Evolutionary conservation across 2,329 filamentous ascomycete genomes (phyloP), one percentile per base, ranked within the genome.

Genomic region (Zasmidium citrigriseum): DNA sequence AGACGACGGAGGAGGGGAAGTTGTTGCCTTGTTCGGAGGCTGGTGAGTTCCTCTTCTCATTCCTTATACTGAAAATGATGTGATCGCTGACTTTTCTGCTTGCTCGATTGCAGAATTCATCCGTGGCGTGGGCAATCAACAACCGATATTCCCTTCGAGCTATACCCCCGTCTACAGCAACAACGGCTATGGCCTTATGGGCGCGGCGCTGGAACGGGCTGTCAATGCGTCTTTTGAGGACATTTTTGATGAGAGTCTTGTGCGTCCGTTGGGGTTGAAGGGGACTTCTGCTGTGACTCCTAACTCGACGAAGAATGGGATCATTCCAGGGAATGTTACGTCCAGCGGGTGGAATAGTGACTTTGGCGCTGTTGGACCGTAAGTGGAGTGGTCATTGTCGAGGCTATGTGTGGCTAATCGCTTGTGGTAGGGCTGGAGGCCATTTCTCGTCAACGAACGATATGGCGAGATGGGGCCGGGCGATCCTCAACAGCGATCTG

Each of bases 401-500:
- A 70, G 70, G 1, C 71, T 18, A 46, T 23, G n/a, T 46, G 7
- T 7, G n/a, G n/a, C 25, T 18, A 29, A 22, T 14, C 14, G 21
- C 25, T 24, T 11, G 14, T 46, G 29, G 23, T 41, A 55, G 53
- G 2, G 60, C 60, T 7, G 60, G 53, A 18, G 60, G 60, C 27
- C 54, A 51, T 14, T 63, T 57, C 46, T 61, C 62, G 12, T 59
- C 62, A 14, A 56, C 60, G 38, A 60, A 61, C 23, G 63, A 63
- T 46, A 48, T 63, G 20, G 63, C 61, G 9, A 20, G 18, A 5
- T 54, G 82, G 14, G 76, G 74, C 12, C 65, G 73, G 12, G 75
- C 76, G 2, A 79, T 83, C 46, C 69, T 80, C 2, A 71, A 65
- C 18, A 70, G 77, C 63, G 71, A 72, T n/a, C 71, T 82, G 11